Percentiles rank a stretch among this genome's conserved stretches.
These are phyloP conservation scores for Aspergillus calidoustus DNA, from an alignment of 2,329 filamentous ascomycete genomes.

Conservation along the genomic window DNA sequence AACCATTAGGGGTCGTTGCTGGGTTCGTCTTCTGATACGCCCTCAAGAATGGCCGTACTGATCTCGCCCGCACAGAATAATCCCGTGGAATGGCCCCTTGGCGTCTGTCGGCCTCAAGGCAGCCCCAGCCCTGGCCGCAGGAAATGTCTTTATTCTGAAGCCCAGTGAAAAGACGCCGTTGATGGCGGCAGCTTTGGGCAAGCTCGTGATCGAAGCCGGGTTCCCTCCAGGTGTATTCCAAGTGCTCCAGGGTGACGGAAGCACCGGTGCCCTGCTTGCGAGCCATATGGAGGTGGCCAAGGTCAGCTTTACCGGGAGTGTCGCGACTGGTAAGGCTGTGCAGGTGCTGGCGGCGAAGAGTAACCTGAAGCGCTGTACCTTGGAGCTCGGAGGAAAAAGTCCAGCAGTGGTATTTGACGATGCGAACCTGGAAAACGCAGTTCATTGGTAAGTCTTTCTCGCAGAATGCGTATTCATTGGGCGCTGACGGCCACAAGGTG, in stretches of 20 bases:
- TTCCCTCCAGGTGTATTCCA: slow-evolving; percentile 9
- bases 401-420: slow-evolving; percentile 7
- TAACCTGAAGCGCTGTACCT: slow-evolving; percentile 1
- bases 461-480: too few relatives aligned
- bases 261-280: slow-evolving; percentile 3
- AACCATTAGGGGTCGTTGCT: slow-evolving; percentile 66
- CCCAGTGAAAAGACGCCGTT: slow-evolving; percentile 69
- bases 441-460: not conserved
- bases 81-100: slow-evolving; percentile 85
- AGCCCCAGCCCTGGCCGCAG: slow-evolving; percentile 67
- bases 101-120: slow-evolving; percentile 85
- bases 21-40: not conserved
- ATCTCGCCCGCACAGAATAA: slow-evolving; percentile 66
- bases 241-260: slow-evolving; percentile 1
- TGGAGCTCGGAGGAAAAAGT: slow-evolving; percentile 8
- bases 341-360: slow-evolving; percentile 1
- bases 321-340: not conserved
- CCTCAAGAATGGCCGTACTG: slow-evolving; percentile 57
- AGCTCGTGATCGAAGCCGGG: slow-evolving; percentile 56
- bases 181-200: slow-evolving; percentile 72
- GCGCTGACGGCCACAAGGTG: not conserved
- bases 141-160: slow-evolving; percentile 68
- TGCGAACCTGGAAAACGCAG: not conserved
- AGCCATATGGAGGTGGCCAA: slow-evolving; percentile 7
- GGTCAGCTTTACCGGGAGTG: slow-evolving; percentile 6